These are phyloP conservation scores for Triticum aestivum DNA, from an alignment of 176 grass and related monocot species.

Conservation along the genomic window IWGSC_CS_RefSeq_v2.1 NC_057795.1:555340821-555341320, in stretches of 20 bases:
- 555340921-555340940: background rate
- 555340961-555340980: too few relatives aligned
- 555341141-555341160: background rate
- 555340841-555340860: too few relatives aligned
- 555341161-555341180: background rate
- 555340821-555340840: too few relatives aligned
- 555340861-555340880: too few relatives aligned
- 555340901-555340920: background rate
- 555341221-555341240: background rate
- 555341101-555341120: conserved; percentile 7
- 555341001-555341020: background rate
- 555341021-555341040: background rate
- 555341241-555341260: conserved; percentile 26
- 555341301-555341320: background rate
- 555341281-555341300: background rate
- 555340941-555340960: too few relatives aligned
- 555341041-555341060: background rate
- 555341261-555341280: background rate
- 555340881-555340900: too few relatives aligned
- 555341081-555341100: background rate
- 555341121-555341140: background rate
- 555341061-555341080: background rate
- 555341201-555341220: background rate
- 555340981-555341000: conserved; percentile 3
- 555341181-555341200: conserved; percentile 19